Conservation (phyloP, 2,329 filamentous ascomycete genomes). For the Diaporthe caulivora region DNA sequence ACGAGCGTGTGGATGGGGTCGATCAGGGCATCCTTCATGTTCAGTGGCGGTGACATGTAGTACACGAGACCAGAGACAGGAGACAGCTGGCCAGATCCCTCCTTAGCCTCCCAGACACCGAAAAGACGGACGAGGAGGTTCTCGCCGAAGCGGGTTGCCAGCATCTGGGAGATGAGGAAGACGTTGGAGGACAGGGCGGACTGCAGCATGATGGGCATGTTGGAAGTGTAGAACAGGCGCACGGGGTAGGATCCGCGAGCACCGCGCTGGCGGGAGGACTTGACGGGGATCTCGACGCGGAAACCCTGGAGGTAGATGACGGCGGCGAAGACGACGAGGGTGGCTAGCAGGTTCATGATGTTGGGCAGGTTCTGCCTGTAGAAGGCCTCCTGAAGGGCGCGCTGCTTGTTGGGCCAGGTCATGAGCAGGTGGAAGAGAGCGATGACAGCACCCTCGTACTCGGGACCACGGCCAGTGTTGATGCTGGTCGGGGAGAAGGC, state of each 20-base stretch:
- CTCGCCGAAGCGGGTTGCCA: constrained; percentile 98
- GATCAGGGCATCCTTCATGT: constrained; percentile 95
- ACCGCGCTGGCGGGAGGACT: constrained; percentile 98
- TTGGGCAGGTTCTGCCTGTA: constrained; percentile 99
- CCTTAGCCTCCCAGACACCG: constrained; percentile 98
- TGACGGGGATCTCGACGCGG: constrained; percentile 99
- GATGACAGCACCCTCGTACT: constrained; percentile 98
- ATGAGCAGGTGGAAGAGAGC: constrained; percentile 97
- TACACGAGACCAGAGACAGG: constrained; percentile 95
- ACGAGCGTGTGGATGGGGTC: constrained; percentile 97
- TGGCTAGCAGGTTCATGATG: constrained; percentile 98
- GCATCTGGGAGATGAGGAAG: constrained; percentile 99
- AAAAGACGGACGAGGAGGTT: constrained; percentile 98
- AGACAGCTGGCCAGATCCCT: constrained; percentile 95
- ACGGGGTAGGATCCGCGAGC: constrained; percentile 98
- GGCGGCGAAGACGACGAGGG: constrained; percentile 91
- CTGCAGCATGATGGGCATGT: constrained; percentile 99
- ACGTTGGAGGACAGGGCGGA: constrained; percentile 98
- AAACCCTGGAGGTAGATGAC: constrained; percentile 99
- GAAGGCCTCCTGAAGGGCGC: constrained; percentile 97
- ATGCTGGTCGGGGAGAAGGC: constrained; percentile 99
- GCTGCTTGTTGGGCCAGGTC: constrained; percentile 99
- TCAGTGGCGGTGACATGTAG: constrained; percentile 99
- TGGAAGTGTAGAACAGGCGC: constrained; percentile 99
- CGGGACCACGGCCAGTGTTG: constrained; percentile 98